Evolutionary conservation across 305 asterid species (phyloP), one percentile per base, ranked within the genome.

Genomic region (Salvia sclarea): DNA sequence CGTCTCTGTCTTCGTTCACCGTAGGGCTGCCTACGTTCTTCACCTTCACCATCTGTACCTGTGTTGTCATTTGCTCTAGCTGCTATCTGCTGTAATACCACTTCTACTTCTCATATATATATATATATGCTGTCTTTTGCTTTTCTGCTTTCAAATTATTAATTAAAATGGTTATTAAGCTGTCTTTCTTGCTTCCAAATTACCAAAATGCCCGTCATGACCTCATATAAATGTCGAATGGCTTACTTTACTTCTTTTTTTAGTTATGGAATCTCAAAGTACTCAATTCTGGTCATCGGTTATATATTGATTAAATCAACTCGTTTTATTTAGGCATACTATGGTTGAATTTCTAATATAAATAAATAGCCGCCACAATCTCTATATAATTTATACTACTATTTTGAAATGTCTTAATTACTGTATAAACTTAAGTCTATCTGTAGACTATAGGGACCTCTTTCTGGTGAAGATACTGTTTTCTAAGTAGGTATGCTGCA

Each of bases 1-100:
- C 96, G 6, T 88, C 98, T 66, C 75, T 74, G 2, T 85, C 95
- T 21, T 81, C 91, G 13, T 69, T 71, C 75, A 76, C 4, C 22
- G 54, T 21, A 59, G 91, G 87, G 82, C 89, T 86, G 1, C 83
- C 82, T 0, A 53, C 61, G 45, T 80, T 80, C 61, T 74, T 73
- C 17, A 69, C 57, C 22, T 52, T 64, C 44, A 30, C 37, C 66
- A 69, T 61, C 16, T 38, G 47, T 28, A 21, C 10, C 17, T 65
- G 49, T 14, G 75, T 75, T 33, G 82, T 35, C 82, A 80, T 80
- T 47, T 47, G 54, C 25, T 12, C 49, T n/a, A 63, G 12, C 20
- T 37, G 43, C 18, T 20, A 8, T 6, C 0, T 6, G n/a, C 35
- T 45, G n/a, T n/a, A 6, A 8, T 17, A 47, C 4, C 12, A 17